Evolutionary conservation across 192 early-diverging fungal species (phyloP).

Genomic region (Linnemannia schmuckeri): DNA sequence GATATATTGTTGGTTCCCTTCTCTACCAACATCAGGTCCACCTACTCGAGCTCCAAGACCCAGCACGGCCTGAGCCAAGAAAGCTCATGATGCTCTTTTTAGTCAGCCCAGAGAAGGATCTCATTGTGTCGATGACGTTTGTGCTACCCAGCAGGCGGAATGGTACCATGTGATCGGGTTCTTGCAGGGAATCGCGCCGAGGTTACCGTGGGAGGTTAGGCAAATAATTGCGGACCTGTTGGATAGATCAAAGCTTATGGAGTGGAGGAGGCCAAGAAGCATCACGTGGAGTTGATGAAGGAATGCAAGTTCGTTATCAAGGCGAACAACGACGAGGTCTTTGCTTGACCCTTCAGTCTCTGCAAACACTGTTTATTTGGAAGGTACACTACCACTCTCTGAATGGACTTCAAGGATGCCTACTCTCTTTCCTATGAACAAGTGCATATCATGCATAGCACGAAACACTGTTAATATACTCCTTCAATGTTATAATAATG

Average conservation of each 20-base stretch:
- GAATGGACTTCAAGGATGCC: too few species aligned
- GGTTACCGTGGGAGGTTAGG: constrained; percentile 16
- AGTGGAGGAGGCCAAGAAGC: constrained; percentile 7
- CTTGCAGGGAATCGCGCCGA: not conserved
- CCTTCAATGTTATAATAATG: too few species aligned
- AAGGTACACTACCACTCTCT: too few species aligned
- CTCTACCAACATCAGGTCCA: constrained; percentile 75
- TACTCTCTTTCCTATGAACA: too few species aligned
- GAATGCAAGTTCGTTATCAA: constrained; percentile 23
- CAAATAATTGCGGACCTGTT: not conserved
- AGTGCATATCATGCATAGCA: too few species aligned
- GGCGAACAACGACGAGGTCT: constrained; percentile 14
- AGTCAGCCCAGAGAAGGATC: constrained; percentile 67
- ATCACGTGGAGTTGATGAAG: constrained; percentile 23
- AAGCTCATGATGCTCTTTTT: constrained; percentile 80
- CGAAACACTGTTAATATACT: too few species aligned
- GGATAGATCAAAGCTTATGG: constrained; percentile 1
- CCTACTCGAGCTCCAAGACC: constrained; percentile 65
- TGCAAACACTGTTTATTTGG: constrained; percentile 7
- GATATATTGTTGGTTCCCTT: constrained; percentile 79
- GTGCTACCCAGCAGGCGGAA: constrained; percentile 74
- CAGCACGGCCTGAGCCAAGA: constrained; percentile 67
- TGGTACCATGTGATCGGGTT: not conserved
- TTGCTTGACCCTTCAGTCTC: constrained; percentile 20
- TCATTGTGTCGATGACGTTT: constrained; percentile 65